Evolutionary conservation across 2,329 filamentous ascomycete genomes (phyloP).

Genomic region (Hymenoscyphus scutula): DNA sequence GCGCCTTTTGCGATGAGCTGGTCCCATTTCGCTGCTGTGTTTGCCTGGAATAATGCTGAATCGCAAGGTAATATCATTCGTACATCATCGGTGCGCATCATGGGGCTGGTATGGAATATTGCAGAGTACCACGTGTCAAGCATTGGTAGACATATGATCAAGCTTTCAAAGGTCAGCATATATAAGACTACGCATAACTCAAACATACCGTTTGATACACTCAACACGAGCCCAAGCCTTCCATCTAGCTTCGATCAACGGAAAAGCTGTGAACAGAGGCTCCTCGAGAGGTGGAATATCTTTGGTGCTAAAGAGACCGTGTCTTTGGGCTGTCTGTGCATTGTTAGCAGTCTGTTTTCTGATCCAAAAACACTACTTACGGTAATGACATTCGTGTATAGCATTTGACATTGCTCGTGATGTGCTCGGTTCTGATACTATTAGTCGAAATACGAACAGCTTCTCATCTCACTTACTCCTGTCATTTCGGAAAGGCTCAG

Average conservation of each 20-base stretch:
- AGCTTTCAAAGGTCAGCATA: slow-evolving; percentile 13
- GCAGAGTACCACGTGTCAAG: slow-evolving; percentile 29
- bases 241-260: slow-evolving; percentile 47
- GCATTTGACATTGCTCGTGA: slow-evolving; percentile 44
- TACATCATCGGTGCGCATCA: slow-evolving; percentile 23
- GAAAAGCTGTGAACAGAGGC: slow-evolving; percentile 43
- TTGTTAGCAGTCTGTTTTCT: background rate
- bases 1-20: slow-evolving; percentile 26
- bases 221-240: slow-evolving; percentile 52
- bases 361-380: slow-evolving; percentile 28
- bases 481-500: slow-evolving; percentile 26
- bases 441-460: slow-evolving; percentile 3
- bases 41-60: slow-evolving; percentile 23
- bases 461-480: slow-evolving; percentile 17
- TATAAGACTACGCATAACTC: background rate
- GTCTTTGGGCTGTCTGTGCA: slow-evolving; percentile 45
- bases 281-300: slow-evolving; percentile 44
- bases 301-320: slow-evolving; percentile 48
- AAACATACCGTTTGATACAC: slow-evolving; percentile 45
- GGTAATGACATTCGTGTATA: slow-evolving; percentile 49
- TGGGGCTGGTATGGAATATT: slow-evolving; percentile 24
- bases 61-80: slow-evolving; percentile 26
- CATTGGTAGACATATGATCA: slow-evolving; percentile 26
- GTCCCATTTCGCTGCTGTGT: slow-evolving; percentile 23
- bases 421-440: slow-evolving; percentile 7